Evolutionary conservation across 768 basidiomycete species (phyloP).

Genomic region (Agrocybe chaxingu): DNA sequence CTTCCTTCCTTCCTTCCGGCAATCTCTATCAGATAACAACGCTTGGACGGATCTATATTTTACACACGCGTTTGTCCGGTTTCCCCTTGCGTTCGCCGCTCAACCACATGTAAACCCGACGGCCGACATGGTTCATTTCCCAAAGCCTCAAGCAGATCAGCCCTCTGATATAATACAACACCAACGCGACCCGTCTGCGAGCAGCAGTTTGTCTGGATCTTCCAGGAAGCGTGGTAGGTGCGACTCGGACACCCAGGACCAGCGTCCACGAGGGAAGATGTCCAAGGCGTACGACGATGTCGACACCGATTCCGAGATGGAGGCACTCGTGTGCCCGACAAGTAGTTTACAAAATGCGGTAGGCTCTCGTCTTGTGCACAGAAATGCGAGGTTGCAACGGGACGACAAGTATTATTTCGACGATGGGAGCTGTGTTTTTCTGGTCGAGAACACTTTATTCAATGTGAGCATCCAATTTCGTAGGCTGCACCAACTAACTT

Average conservation of each 20-base stretch:
- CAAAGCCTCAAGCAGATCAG: neutral
- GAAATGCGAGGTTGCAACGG: constrained; percentile 15
- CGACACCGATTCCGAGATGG: constrained; percentile 16
- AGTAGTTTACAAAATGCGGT: constrained; percentile 1
- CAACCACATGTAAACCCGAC: no score
- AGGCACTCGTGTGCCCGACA: constrained; percentile 9
- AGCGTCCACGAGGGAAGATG: constrained; percentile 17
- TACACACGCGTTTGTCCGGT: no score
- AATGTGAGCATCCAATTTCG: constrained; percentile 42
- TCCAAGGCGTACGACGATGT: constrained; percentile 13
- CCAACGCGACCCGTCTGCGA: no score
- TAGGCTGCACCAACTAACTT: neutral
- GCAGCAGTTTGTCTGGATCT: neutral
- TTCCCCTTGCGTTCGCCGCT: no score
- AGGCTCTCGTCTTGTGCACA: neutral
- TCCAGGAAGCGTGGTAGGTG: constrained; percentile 20
- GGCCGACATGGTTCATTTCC: no score
- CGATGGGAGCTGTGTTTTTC: constrained; percentile 67
- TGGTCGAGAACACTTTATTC: constrained; percentile 63
- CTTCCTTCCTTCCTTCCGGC: no score
- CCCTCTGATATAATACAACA: neutral
- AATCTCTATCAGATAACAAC: no score
- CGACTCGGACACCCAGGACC: constrained; percentile 18
- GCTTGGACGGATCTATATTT: no score
- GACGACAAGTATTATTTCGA: constrained; percentile 62